Conservation (phyloP, 352 stramenopile genomes). For the Globisporangium middletonii region DNA sequence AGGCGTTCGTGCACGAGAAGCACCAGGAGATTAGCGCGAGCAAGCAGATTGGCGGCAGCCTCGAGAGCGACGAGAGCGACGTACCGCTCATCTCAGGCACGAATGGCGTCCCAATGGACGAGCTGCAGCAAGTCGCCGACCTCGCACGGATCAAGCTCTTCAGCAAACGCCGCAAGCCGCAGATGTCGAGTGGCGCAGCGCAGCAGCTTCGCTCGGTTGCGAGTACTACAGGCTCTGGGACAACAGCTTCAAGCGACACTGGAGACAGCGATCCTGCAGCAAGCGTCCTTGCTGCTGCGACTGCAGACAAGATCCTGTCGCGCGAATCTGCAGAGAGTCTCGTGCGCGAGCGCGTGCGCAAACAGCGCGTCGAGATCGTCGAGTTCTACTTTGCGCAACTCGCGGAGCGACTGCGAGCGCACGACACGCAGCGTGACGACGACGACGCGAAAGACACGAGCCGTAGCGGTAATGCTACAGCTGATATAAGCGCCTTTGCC, state of each 20-base stretch:
- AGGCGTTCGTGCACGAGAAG: slow-evolving; percentile 62
- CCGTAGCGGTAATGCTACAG: no score
- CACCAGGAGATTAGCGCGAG: slow-evolving; percentile 34
- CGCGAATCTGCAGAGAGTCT: slow-evolving; percentile 30
- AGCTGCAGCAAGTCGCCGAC: slow-evolving; percentile 55
- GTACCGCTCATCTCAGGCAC: slow-evolving; percentile 24
- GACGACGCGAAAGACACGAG: no score
- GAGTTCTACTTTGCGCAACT: slow-evolving; percentile 35
- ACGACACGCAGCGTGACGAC: background rate
- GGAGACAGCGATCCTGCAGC: slow-evolving; percentile 19
- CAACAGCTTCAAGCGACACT: background rate
- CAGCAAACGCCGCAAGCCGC: slow-evolving; percentile 11
- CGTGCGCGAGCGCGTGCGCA: slow-evolving; percentile 25
- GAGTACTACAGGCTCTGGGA: background rate
- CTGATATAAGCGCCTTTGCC: background rate
- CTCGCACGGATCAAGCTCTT: slow-evolving; percentile 55
- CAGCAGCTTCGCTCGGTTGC: background rate
- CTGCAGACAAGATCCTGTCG: slow-evolving; percentile 33
- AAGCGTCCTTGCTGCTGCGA: slow-evolving; percentile 25
- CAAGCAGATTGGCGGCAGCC: background rate
- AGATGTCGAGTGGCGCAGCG: background rate
- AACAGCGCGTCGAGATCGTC: slow-evolving; percentile 34
- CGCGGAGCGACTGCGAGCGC: background rate
- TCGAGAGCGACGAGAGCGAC: slow-evolving; percentile 15
- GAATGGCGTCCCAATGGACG: slow-evolving; percentile 46